Evolutionary conservation across 352 stramenopile genomes (phyloP), one percentile per base, ranked within the genome.

Genomic region (Phytophthora podocarpi): DNA sequence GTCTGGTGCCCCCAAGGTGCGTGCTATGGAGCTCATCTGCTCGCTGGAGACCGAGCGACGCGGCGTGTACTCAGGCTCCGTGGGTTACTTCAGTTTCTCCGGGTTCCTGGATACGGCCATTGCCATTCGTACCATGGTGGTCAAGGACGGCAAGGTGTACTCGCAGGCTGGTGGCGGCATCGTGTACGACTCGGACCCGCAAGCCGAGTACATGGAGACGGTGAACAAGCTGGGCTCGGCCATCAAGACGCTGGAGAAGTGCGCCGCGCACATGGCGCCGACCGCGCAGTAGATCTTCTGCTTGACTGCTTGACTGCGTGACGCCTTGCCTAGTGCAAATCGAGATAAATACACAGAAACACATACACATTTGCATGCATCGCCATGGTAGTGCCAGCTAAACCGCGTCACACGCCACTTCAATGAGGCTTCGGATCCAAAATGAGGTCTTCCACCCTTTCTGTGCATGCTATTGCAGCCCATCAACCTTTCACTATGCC

Each of bases 11-110:
- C 89, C 89, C 5, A 97, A 97, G 65, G 87, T 97, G 59, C 89
- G 88, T 56, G 89, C 89, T 7, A 95, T 97, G 84, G 85, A 97
- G 68, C 72, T 97, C 23, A 95, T 97, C 51, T 95, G 81, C 64
- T 80, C 78, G 32, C 70, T 97, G 2, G 89, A 97, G 65, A 73
- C 78, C 0, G 85, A 97, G 50, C 80, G 84, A 11, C 85, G 89
- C 45, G 85, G 85, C 3, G 66, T 96, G n/a, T 97, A 96, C 70
- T 86, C 74, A 6, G 89, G 89, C 42, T 95, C 85, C 13, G 87
- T 97, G 28, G 89, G 89, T 24, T 97, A 95, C 72, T 90, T 94
- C 46, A 91, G 82, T 50, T 97, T 96, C 67, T 90, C 76, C 16
- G 89, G 87, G 5, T 86, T 87, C 55, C 74, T 97, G 12, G 89